A percentile compares a stretch with the other conserved stretches of the same genome.
These are phyloP conservation scores for Populus hybrid DNA, from an alignment of 441 rosid genomes.

Conservation along the genomic window DNA sequence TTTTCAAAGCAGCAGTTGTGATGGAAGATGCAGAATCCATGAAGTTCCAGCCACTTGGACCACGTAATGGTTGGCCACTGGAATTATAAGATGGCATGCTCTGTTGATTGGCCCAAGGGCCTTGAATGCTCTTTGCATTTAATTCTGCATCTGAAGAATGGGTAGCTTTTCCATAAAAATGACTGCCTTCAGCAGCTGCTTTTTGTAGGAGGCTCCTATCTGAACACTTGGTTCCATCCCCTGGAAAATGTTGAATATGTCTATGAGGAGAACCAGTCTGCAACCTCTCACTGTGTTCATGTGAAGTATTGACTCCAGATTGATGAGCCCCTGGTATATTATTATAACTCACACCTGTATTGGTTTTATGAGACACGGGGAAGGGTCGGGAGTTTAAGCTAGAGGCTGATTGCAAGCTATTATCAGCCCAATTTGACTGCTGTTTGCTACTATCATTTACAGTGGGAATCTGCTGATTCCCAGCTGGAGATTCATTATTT, in stretches of 20 bases:
- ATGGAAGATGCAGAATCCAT: slow-evolving; percentile 30
- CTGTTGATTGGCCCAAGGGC: slow-evolving; percentile 37
- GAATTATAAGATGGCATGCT: slow-evolving; percentile 19
- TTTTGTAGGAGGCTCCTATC: slow-evolving; percentile 43
- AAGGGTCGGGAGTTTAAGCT: slow-evolving; percentile 25
- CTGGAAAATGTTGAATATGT: slow-evolving; percentile 33
- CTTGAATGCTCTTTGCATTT: slow-evolving; percentile 32
- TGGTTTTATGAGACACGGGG: slow-evolving; percentile 24
- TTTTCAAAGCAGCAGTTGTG: slow-evolving; percentile 26
- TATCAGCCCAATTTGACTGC: slow-evolving; percentile 39
- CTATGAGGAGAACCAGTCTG: slow-evolving; percentile 41
- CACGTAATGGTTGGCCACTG: slow-evolving; percentile 21
- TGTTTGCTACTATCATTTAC: slow-evolving; percentile 33
- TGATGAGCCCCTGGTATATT: slow-evolving; percentile 31
- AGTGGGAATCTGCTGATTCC: slow-evolving; percentile 25
- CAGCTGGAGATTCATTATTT: slow-evolving; percentile 34
- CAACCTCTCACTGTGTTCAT: slow-evolving; percentile 38
- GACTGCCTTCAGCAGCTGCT: slow-evolving; percentile 41
- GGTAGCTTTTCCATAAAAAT: slow-evolving; percentile 37
- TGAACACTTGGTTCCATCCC: slow-evolving; percentile 38
- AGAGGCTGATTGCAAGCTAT: slow-evolving; percentile 30
- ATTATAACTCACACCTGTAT: slow-evolving; percentile 21
- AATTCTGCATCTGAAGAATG: slow-evolving; percentile 35
- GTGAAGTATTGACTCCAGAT: slow-evolving; percentile 29
- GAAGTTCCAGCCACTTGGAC: slow-evolving; percentile 43